Evolutionary conservation across 2,329 filamentous ascomycete species (phyloP).

Genomic region (Paramyrothecium roridum): DNA sequence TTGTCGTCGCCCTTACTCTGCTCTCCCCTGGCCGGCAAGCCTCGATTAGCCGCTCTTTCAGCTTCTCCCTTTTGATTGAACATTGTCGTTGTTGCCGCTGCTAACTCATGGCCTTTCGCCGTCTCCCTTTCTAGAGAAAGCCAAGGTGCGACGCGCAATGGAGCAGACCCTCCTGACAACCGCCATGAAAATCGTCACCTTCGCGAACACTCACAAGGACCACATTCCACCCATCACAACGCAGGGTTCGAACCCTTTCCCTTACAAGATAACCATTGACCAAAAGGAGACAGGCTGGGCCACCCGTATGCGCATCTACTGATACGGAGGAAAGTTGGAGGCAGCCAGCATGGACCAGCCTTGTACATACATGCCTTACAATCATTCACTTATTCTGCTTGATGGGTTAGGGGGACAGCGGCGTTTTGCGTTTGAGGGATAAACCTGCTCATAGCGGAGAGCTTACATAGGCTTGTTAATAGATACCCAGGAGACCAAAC

Average conservation of each 20-base stretch:
- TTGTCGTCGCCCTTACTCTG: not conserved
- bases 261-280: slow-evolving; percentile 88
- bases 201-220: slow-evolving; percentile 85
- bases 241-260: slow-evolving; percentile 90
- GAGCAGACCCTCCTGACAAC: slow-evolving; percentile 84
- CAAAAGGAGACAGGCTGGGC: slow-evolving; percentile 76
- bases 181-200: slow-evolving; percentile 83
- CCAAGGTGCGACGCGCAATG: slow-evolving; percentile 87
- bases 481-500: slow-evolving; percentile 13
- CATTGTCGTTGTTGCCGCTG: not conserved
- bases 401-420: not conserved
- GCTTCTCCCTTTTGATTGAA: not conserved
- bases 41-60: not conserved
- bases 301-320: slow-evolving; percentile 74
- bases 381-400: not conserved
- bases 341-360: not conserved
- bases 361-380: not conserved
- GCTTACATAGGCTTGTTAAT: slow-evolving; percentile 6
- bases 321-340: slow-evolving; percentile 3
- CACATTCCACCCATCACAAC: slow-evolving; percentile 97
- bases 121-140: slow-evolving; percentile 59
- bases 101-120: not conserved
- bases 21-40: not conserved
- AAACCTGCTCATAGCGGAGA: not conserved
- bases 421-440: not conserved